Evolutionary conservation across 2,329 filamentous ascomycete species (phyloP), one percentile per base, ranked within the genome.

Genomic region (Colletotrichum falcatum): DNA sequence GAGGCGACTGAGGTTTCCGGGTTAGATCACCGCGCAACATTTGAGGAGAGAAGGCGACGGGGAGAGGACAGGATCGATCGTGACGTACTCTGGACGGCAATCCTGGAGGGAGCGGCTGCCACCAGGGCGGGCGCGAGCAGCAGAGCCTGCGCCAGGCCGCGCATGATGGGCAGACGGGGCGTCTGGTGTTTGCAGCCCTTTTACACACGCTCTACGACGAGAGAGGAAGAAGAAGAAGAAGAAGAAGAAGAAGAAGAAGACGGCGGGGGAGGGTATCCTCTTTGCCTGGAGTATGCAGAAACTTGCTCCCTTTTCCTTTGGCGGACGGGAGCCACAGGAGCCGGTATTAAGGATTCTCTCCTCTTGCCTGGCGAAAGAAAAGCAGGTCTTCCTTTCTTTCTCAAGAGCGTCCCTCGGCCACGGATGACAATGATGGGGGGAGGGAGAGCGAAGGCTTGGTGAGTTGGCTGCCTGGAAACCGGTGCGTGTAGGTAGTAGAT

Each of bases 61-160:
- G 44, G 44, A 46, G 23, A 9, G 11, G 20, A 7, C 16, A 42
- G 18, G 18, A 39, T 6, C 16, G 37, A 18, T 16, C 2, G 8
- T 7, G 12, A 2, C 49, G 16, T 30, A 70, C 66, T 33, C 16
- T 56, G 39, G 63, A 39, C 18, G 8, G 33, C 62, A 9, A 70
- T 56, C 49, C 42, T 42, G 62, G 66, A 66, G 11, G 66, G 66
- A 6, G 77, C 75, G 65, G 77, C 77, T 53, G 74, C 74, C 39
- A 75, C 78, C 75, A 83, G 75, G 75, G 76, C 77, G 73, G 81
- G 79, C 74, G 77, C 79, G 75, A 78, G 68, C 61, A 82, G 71
- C 73, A 82, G 74, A 66, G 77, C 76, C 55, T 66, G 55, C 62
- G 62, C 66, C 55, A 70, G 62, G 62, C 55, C 66, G 33, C 66